Conservation (phyloP, 1,284 basidiomycete genomes). For the Ceratobasidium sp. region DNA sequence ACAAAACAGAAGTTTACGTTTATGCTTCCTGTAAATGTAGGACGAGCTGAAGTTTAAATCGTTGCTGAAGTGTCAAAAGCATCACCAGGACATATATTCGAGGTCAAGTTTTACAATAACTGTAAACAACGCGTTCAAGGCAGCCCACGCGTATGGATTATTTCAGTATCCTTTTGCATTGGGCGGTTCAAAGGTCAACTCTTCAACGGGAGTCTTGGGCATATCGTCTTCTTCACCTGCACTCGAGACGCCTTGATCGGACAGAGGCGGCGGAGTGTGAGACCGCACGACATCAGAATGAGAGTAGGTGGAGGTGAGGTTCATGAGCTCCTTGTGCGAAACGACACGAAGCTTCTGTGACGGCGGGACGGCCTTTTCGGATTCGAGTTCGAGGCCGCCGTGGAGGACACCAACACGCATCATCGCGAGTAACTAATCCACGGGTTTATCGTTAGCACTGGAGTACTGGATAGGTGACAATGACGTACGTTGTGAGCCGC, state of each 20-base stretch:
- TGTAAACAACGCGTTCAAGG: no score
- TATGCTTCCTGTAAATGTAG: no score
- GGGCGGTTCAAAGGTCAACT: not conserved
- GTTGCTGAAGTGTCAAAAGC: no score
- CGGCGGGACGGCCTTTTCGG: slow-evolving; percentile 71
- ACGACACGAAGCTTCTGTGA: slow-evolving; percentile 67
- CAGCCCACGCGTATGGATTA: no score
- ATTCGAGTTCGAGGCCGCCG: slow-evolving; percentile 80
- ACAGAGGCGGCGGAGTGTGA: slow-evolving; percentile 3
- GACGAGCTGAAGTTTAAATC: no score
- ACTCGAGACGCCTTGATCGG: slow-evolving; percentile 18
- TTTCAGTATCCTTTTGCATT: not conserved
- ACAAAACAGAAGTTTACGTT: no score
- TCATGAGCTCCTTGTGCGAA: slow-evolving; percentile 25
- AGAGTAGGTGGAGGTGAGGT: not conserved
- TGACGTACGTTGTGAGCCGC: slow-evolving; percentile 77
- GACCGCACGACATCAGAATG: not conserved
- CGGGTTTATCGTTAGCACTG: no score
- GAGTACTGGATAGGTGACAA: no score
- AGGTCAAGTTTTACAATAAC: no score
- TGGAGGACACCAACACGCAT: slow-evolving; percentile 90
- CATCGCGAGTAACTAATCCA: slow-evolving; percentile 75
- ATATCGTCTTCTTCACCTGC: slow-evolving; percentile 25
- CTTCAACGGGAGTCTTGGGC: slow-evolving; percentile 15
- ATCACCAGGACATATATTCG: no score